Evolutionary conservation across 2,329 filamentous ascomycete species (phyloP).

Genomic region (Colletotrichum euphorbiae): DNA sequence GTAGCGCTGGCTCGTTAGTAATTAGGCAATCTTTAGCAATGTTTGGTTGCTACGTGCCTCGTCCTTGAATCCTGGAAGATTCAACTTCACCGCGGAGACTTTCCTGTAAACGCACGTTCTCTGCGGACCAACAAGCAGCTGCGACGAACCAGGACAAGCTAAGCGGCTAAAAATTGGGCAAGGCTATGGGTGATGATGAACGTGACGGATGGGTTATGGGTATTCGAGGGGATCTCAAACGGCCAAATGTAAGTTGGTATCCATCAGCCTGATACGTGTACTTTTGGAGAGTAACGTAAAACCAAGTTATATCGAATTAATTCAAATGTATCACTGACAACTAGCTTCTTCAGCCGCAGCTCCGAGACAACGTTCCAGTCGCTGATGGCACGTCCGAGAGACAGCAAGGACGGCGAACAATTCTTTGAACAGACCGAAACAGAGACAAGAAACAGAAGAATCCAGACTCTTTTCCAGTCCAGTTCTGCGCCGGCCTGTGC

Average conservation of each 20-base stretch:
- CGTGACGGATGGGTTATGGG: conserved; percentile 2
- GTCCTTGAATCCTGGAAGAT: conserved; percentile 2
- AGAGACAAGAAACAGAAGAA: conserved; percentile 8
- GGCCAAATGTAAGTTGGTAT: conserved; percentile 1
- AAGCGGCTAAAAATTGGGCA: conserved; percentile 7
- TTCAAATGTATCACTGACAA: background rate
- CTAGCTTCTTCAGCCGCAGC: background rate
- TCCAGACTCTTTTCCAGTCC: conserved; percentile 6
- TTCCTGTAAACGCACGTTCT: background rate
- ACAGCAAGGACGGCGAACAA: background rate
- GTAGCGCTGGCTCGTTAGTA: too few relatives aligned
- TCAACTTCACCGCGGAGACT: background rate
- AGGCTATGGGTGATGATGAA: background rate
- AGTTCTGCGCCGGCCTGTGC: conserved; percentile 10
- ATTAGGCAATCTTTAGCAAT: conserved; percentile 2
- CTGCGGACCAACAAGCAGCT: background rate
- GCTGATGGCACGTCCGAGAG: conserved; percentile 10
- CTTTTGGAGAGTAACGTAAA: background rate
- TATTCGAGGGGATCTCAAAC: background rate
- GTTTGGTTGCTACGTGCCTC: background rate
- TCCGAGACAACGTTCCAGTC: background rate
- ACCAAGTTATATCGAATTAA: too few relatives aligned
- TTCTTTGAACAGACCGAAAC: conserved; percentile 8
- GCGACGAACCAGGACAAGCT: conserved; percentile 26
- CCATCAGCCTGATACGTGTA: background rate